phyloP scores from a whole-genome alignment of 208 protist genomes.

The Acanthamoeba sp. region DNA sequence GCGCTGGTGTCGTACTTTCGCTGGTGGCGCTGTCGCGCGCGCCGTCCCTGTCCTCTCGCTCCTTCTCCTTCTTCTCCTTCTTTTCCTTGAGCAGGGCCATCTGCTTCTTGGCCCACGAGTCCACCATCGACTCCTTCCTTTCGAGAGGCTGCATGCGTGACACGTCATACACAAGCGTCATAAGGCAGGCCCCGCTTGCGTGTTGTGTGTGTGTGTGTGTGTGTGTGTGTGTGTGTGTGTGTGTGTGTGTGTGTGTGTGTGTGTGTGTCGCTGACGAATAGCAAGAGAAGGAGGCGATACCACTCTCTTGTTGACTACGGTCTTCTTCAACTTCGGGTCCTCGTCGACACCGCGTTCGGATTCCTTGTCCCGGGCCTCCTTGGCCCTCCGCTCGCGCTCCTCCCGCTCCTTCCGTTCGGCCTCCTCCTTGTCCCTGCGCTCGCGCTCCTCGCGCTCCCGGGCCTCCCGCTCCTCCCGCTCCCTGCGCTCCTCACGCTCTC shows the following conservation, averaged over 20 bases:
- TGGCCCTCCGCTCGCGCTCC: conserved; percentile 17
- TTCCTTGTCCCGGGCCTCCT: not conserved
- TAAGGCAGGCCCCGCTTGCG: no score
- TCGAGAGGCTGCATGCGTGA: not conserved
- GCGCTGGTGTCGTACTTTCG: not conserved
- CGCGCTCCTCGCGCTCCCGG: conserved; percentile 15
- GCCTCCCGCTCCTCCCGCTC: not conserved
- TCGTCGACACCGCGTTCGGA: not conserved
- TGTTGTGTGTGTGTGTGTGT: no score
- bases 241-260: not conserved
- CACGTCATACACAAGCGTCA: no score
- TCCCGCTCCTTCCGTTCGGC: conserved; percentile 1
- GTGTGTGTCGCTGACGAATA: no score
- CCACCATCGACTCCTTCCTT: conserved; percentile 26
- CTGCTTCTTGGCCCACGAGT: conserved; percentile 52
- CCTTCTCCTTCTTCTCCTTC: conserved; percentile 41
- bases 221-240: no score
- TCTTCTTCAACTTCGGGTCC: not conserved
- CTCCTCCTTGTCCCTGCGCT: not conserved
- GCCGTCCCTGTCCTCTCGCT: not conserved
- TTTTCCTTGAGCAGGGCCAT: conserved; percentile 44
- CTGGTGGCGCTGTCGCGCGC: not conserved
- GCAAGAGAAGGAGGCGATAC: not conserved
- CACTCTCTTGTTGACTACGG: not conserved
- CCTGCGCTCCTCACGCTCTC: not conserved